These are phyloP conservation scores for Cymodocea nodosa DNA, from an alignment of 116 monocot species.

Conservation along the genomic window DNA sequence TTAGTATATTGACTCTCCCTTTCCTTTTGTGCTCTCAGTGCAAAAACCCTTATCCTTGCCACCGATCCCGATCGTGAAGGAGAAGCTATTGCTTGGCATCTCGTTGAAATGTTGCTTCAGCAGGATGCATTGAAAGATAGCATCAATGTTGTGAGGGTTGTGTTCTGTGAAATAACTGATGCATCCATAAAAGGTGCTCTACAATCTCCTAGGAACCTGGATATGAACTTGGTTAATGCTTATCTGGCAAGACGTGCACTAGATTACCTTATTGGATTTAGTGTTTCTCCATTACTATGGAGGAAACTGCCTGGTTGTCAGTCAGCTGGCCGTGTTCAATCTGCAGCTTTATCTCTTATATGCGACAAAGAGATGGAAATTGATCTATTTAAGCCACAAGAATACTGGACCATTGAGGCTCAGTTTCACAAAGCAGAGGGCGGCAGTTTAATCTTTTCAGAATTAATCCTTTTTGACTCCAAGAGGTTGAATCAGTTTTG, in stretches of 20 bases:
- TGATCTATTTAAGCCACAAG: constrained; percentile 73
- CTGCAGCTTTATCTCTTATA: constrained; percentile 83
- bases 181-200: constrained; percentile 72
- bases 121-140: constrained; percentile 70
- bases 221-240: constrained; percentile 86
- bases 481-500: constrained; percentile 72
- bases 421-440: constrained; percentile 24
- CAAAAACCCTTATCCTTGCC: constrained; percentile 85
- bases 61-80: constrained; percentile 99
- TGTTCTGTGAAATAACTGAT: constrained; percentile 97
- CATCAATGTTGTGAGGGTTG: constrained; percentile 66
- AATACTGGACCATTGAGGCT: constrained; percentile 76
- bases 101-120: constrained; percentile 77
- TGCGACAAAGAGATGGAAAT: constrained; percentile 89
- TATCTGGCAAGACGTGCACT: constrained; percentile 95
- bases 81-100: constrained; percentile 99
- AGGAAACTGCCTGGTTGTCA: constrained; percentile 92
- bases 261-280: constrained; percentile 97
- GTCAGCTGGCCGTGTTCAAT: constrained; percentile 96
- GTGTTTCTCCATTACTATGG: constrained; percentile 88
- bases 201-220: constrained; percentile 62
- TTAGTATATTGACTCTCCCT: neutral
- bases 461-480: constrained; percentile 47
- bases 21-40: constrained; percentile 30
- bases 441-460: constrained; percentile 23